These are phyloP conservation scores for Quillaja saponaria DNA, from an alignment of 306 rosid genomes.

Conservation along the genomic window DNA sequence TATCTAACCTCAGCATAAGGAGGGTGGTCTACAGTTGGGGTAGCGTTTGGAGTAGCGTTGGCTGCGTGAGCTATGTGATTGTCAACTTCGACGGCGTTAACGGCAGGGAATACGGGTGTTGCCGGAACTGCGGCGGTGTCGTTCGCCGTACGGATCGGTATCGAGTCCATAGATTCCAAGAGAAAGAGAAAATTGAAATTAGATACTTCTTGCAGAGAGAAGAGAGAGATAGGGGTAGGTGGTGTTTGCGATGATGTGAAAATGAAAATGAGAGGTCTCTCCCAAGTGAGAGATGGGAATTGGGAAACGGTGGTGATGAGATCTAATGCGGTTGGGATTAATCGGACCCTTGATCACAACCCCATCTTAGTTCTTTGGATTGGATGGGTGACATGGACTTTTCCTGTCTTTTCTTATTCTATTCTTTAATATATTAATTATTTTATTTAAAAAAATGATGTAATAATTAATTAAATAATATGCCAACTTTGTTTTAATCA, in stretches of 20 bases:
- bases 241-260: constrained; percentile 23
- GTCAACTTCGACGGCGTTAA: constrained; percentile 27
- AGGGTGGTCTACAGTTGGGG: constrained; percentile 37
- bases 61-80: constrained; percentile 27
- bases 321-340: constrained; percentile 10
- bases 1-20: constrained; percentile 66
- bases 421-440: not conserved
- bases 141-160: constrained; percentile 32
- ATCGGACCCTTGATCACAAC: constrained; percentile 43
- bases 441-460: too few relatives aligned
- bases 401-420: constrained; percentile 19
- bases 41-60: constrained; percentile 3
- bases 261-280: too few relatives aligned
- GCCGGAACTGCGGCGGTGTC: constrained; percentile 20
- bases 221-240: constrained; percentile 26
- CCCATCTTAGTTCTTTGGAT: not conserved
- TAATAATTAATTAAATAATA: too few relatives aligned
- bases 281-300: too few relatives aligned
- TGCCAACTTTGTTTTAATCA: too few relatives aligned
- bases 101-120: not conserved
- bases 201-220: constrained; percentile 13
- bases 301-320: constrained; percentile 18
- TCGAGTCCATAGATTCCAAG: constrained; percentile 59
- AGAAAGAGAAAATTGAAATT: not conserved
- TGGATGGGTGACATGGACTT: constrained; percentile 35